phyloP scores from a whole-genome alignment of 371 early-diverging fungal genomes.

The Mortierella sp. region DNA sequence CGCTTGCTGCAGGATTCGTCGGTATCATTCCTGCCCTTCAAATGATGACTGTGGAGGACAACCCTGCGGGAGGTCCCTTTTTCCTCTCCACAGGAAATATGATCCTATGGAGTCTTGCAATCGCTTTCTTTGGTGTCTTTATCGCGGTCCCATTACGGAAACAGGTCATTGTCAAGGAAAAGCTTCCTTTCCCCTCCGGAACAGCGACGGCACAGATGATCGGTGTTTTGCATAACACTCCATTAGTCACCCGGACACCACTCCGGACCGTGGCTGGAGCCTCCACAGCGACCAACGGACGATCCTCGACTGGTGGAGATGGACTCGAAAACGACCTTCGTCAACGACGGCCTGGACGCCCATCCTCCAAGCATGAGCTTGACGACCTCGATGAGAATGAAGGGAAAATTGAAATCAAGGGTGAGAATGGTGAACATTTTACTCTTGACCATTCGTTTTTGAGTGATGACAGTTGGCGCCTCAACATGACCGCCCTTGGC shows the following conservation, averaged over 20 bases:
- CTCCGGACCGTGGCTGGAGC: slow-evolving; percentile 12
- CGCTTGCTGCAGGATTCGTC: slow-evolving; percentile 84
- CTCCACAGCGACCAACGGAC: slow-evolving; percentile 2
- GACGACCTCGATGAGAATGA: background rate
- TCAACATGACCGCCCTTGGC: slow-evolving; percentile 65
- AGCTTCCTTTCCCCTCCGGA: slow-evolving; percentile 87
- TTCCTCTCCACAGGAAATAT: slow-evolving; percentile 61
- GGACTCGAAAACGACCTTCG: slow-evolving; percentile 6
- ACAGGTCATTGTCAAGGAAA: slow-evolving; percentile 83
- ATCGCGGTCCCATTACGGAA: slow-evolving; percentile 87
- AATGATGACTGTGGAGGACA: slow-evolving; percentile 55
- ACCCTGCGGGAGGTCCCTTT: slow-evolving; percentile 51
- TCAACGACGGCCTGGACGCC: slow-evolving; percentile 6
- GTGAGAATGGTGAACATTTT: slow-evolving; percentile 48
- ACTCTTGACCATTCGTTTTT: slow-evolving; percentile 32
- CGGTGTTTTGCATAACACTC: slow-evolving; percentile 73
- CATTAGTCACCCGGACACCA: slow-evolving; percentile 11
- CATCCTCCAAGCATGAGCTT: background rate
- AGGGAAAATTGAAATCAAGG: slow-evolving; percentile 21
- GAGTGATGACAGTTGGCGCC: slow-evolving; percentile 67
- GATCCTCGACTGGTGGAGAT: background rate
- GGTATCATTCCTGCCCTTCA: slow-evolving; percentile 81
- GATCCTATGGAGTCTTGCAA: slow-evolving; percentile 81
- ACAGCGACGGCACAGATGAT: slow-evolving; percentile 92
- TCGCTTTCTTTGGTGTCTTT: slow-evolving; percentile 91